Evolutionary conservation across 2,329 filamentous ascomycete genomes (phyloP).

Genomic region (Diaporthe humulicola): DNA sequence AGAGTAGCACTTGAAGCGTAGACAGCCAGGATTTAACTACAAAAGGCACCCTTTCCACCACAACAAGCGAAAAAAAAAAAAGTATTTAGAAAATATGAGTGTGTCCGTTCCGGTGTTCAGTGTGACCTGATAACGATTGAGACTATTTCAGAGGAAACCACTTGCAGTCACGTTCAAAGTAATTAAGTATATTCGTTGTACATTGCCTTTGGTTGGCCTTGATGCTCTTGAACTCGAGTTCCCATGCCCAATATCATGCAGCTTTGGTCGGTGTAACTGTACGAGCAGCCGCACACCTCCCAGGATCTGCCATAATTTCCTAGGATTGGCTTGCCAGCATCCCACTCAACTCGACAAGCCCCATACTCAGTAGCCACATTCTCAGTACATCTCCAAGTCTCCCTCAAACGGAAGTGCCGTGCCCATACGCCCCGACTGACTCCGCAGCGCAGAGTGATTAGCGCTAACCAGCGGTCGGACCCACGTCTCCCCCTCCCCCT

Average conservation of each 20-base stretch:
- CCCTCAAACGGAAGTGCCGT: background rate
- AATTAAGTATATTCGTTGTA: background rate
- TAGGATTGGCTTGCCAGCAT: background rate
- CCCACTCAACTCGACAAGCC: no score
- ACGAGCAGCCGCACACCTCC: background rate
- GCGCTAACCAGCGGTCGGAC: conserved; percentile 51
- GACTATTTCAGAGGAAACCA: no score
- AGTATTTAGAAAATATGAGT: no score
- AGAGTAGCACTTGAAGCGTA: no score
- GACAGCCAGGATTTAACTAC: no score
- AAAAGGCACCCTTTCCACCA: no score
- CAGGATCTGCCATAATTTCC: background rate
- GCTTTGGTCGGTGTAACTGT: background rate
- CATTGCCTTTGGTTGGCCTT: background rate
- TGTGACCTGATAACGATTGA: no score
- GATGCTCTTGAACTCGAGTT: background rate
- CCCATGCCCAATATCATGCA: no score
- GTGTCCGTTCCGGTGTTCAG: no score
- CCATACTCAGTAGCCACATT: background rate
- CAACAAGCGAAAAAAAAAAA: no score
- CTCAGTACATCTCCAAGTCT: background rate
- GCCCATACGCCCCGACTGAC: conserved; percentile 51
- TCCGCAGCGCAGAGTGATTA: conserved; percentile 49
- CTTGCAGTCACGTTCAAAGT: no score
- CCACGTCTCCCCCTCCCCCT: conserved; percentile 48